Conservation (phyloP, 768 basidiomycete species). For the Tephrocybe rancida region DNA sequence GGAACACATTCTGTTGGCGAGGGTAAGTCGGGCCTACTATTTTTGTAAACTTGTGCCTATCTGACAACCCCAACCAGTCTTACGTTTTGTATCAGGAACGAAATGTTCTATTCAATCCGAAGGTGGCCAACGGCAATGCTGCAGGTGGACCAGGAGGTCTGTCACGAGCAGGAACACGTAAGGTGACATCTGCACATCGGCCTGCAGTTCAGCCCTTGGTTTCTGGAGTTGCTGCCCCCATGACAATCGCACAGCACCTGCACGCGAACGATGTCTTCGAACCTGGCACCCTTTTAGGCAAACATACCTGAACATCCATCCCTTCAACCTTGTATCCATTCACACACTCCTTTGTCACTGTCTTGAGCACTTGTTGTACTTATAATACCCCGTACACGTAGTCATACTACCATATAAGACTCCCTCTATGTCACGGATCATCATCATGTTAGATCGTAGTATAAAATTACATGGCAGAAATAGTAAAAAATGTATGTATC, state of each 20-base stretch:
- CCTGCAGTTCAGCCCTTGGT: slow-evolving; percentile 30
- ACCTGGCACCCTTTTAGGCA: slow-evolving; percentile 74
- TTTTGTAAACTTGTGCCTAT: slow-evolving; percentile 2
- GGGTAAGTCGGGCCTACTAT: slow-evolving; percentile 54
- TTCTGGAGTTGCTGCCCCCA: slow-evolving; percentile 39
- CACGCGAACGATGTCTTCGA: slow-evolving; percentile 56
- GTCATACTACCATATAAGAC: slow-evolving; percentile 3
- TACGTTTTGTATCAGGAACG: slow-evolving; percentile 84
- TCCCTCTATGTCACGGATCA: slow-evolving; percentile 6
- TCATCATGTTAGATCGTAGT: slow-evolving; percentile 12
- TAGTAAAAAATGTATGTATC: slow-evolving; percentile 18
- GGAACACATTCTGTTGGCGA: slow-evolving; percentile 77
- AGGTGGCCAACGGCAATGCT: slow-evolving; percentile 28
- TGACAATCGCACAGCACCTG: slow-evolving; percentile 25
- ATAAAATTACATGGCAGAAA: slow-evolving; percentile 17
- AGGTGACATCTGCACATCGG: slow-evolving; percentile 27
- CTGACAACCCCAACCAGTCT: slow-evolving; percentile 48
- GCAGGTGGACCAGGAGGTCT: slow-evolving; percentile 26
- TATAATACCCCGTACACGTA: slow-evolving; percentile 10
- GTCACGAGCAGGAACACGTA: slow-evolving; percentile 42
- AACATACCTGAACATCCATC: slow-evolving; percentile 32
- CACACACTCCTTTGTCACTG: not conserved
- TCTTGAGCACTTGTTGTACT: slow-evolving; percentile 9
- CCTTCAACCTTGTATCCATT: slow-evolving; percentile 1
- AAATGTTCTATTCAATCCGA: slow-evolving; percentile 60